These are phyloP conservation scores for Nowakowskiella sp. DNA, from an alignment of 192 early-diverging fungal species.

Conservation along the genomic window DNA sequence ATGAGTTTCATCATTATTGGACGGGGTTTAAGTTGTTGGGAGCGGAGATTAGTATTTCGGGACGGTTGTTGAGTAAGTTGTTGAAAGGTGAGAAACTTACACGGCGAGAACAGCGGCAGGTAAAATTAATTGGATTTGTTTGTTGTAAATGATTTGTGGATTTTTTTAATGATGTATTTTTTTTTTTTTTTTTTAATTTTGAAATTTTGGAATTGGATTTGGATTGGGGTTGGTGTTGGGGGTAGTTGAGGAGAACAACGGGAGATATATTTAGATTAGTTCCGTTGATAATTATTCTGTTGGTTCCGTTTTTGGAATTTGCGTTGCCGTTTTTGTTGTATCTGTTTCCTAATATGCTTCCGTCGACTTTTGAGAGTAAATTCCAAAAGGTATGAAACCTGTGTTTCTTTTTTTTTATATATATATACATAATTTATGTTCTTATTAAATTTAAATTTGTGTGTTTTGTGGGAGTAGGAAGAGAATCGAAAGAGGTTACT, in stretches of 20 bases:
- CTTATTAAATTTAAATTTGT: slow-evolving; percentile 4
- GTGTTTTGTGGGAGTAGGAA: slow-evolving; percentile 49
- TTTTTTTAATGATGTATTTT: background rate
- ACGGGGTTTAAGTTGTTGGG: slow-evolving; percentile 85
- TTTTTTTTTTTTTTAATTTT: slow-evolving; percentile 14
- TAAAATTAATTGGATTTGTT: no score
- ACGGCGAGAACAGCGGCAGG: slow-evolving; percentile 78
- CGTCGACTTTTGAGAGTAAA: slow-evolving; percentile 91
- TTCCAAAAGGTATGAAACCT: slow-evolving; percentile 60
- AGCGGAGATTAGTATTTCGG: slow-evolving; percentile 79
- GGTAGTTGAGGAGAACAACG: slow-evolving; percentile 73
- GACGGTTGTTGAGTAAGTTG: slow-evolving; percentile 63
- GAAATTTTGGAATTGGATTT: background rate
- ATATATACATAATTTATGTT: no score
- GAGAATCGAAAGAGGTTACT: slow-evolving; percentile 90
- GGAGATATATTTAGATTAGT: slow-evolving; percentile 79
- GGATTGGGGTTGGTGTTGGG: background rate
- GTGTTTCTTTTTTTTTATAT: no score
- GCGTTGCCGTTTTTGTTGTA: slow-evolving; percentile 81
- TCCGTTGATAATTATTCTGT: slow-evolving; percentile 84
- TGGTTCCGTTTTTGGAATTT: slow-evolving; percentile 95
- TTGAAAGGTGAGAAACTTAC: slow-evolving; percentile 68
- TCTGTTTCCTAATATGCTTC: slow-evolving; percentile 95
- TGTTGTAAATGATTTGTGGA: slow-evolving; percentile 14
- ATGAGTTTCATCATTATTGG: slow-evolving; percentile 87